Conservation (phyloP, 192 early-diverging fungal genomes). For the Entomortierella chlamydospora region DNA sequence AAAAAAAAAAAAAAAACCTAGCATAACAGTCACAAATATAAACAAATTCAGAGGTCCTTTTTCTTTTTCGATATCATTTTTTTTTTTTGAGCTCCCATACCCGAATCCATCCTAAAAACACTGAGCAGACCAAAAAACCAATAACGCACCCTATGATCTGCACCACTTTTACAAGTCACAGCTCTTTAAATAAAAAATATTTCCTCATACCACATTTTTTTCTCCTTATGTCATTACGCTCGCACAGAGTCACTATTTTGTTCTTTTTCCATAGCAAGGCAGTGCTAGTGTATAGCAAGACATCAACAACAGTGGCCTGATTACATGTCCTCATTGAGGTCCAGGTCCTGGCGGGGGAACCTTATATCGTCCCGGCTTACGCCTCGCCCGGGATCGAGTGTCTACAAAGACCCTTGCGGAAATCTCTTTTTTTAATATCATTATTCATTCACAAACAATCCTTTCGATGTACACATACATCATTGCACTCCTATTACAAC, state of each 20-base stretch:
- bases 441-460: too few species aligned
- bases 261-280: conserved; percentile 31
- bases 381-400: conserved; percentile 50
- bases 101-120: too few species aligned
- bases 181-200: neutral
- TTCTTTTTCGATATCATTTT: too few species aligned
- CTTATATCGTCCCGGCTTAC: conserved; percentile 39
- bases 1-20: too few species aligned
- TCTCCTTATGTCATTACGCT: conserved; percentile 40
- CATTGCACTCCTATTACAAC: too few species aligned
- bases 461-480: too few species aligned
- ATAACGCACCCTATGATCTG: too few species aligned
- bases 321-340: conserved; percentile 19
- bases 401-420: conserved; percentile 41
- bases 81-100: too few species aligned
- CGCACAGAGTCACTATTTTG: conserved; percentile 44
- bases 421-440: conserved; percentile 6
- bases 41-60: too few species aligned
- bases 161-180: neutral
- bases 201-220: neutral
- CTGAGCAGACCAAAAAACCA: too few species aligned
- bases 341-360: conserved; percentile 45
- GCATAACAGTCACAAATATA: too few species aligned
- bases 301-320: conserved; percentile 27
- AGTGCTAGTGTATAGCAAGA: conserved; percentile 50